Conservation (phyloP, 257 asterid species). For the Gentiana macrophylla region DNA sequence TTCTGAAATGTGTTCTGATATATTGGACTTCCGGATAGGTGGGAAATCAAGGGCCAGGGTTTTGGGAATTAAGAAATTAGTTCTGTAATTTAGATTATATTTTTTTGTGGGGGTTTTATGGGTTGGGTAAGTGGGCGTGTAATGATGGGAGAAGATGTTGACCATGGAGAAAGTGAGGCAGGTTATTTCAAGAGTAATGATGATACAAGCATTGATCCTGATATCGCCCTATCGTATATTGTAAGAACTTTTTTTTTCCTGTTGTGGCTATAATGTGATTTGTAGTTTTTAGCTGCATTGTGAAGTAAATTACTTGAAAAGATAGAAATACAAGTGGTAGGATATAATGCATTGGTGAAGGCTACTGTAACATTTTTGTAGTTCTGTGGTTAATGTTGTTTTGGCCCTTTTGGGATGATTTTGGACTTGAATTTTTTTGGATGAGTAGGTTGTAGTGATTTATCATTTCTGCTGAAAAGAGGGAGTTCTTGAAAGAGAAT, state of each 20-base stretch:
- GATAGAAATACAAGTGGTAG: not conserved
- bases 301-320: conserved; percentile 9
- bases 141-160: conserved; percentile 44
- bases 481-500: too few relatives aligned
- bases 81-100: conserved; percentile 2
- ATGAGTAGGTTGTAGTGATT: not conserved
- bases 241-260: conserved; percentile 46
- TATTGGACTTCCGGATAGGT: conserved; percentile 80
- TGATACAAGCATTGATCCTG: conserved; percentile 61
- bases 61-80: conserved; percentile 13
- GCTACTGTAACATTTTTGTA: too few relatives aligned
- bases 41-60: conserved; percentile 41
- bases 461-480: not conserved
- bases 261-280: conserved; percentile 10
- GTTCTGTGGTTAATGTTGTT: too few relatives aligned
- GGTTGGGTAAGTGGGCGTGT: conserved; percentile 27
- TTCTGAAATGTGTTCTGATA: conserved; percentile 19
- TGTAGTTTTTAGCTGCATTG: conserved; percentile 6
- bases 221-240: conserved; percentile 73
- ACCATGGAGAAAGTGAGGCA: conserved; percentile 91
- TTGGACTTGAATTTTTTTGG: not conserved
- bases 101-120: conserved; percentile 12
- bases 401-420: not conserved
- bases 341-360: not conserved
- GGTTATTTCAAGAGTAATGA: conserved; percentile 40